phyloP scores from a whole-genome alignment of 768 basidiomycete species.

The Solioccasus polychromus region DNA sequence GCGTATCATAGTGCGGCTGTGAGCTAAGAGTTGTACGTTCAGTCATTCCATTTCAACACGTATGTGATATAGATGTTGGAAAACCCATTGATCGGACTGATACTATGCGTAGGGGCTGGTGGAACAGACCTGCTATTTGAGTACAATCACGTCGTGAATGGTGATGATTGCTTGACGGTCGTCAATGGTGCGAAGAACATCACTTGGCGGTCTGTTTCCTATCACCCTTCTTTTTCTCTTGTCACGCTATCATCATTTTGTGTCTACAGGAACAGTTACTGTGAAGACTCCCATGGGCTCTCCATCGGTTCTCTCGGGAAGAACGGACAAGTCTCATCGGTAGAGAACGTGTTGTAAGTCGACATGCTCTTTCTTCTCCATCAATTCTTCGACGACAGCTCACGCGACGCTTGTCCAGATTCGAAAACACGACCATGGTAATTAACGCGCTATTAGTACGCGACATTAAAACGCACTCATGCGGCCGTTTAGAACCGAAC shows the following conservation, averaged over 20 bases:
- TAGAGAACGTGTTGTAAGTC: slow-evolving; percentile 57
- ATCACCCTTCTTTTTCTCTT: no score
- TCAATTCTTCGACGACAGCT: no score
- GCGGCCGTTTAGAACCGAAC: slow-evolving; percentile 51
- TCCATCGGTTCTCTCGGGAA: slow-evolving; percentile 50
- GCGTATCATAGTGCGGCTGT: neutral
- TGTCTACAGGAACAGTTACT: slow-evolving; percentile 43
- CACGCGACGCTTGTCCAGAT: neutral
- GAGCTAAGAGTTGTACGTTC: neutral
- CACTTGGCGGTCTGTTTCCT: slow-evolving; percentile 37
- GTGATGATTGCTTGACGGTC: slow-evolving; percentile 62
- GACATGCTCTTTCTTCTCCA: slow-evolving; percentile 41
- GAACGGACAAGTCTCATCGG: slow-evolving; percentile 46
- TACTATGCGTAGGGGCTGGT: no score
- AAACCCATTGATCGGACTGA: no score
- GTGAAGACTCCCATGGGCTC: slow-evolving; percentile 58
- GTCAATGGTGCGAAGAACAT: slow-evolving; percentile 56
- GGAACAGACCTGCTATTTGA: neutral
- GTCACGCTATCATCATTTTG: neutral
- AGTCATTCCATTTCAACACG: slow-evolving; percentile 4
- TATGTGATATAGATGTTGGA: no score
- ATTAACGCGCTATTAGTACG: no score
- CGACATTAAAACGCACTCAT: no score
- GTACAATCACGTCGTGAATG: slow-evolving; percentile 50
- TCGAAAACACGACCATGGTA: slow-evolving; percentile 3